Evolutionary conservation across 345 rosid species (phyloP), one percentile per base, ranked within the genome.

Genomic region (Gossypium sturtianum): DNA sequence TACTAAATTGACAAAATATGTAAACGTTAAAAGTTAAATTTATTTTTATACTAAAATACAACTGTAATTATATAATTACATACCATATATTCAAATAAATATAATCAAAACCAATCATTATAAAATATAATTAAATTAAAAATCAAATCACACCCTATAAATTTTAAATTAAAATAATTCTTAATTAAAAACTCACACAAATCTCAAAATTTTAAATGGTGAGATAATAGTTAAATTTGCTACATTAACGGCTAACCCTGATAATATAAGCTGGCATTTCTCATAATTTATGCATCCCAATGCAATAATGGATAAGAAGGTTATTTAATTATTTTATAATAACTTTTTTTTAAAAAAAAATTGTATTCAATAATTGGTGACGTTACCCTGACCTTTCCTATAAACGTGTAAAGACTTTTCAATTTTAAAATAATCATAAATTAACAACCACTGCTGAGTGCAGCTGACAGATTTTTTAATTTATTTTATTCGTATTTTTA

Each of bases 261-360:
- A 19, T 43, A 11, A 5, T n/a, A 19, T 29, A 74, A 71, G 79
- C 69, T 65, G 82, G 75, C 76, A 71, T 49, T 22, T 2, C 3
- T 22, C 41, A 9, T 66, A 49, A 51, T 38, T 64, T 56, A 65
- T 70, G 44, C 7, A 63, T 44, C 71, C 76, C 63, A 19, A 41
- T 71, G 70, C 65, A 60, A 51, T 51, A 20, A 47, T 49, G 76
- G 79, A 79, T 66, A 48, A 66, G 73, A 58, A 47, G 68, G 17
- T 3, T 11, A 4, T 51, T 51, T 51, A 13, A 0, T 13, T 51
- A 10, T 51, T 16, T 54, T 54, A 51, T 51, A 45, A 25, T 27
- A 27, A 27, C 0, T 29, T 29, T 27, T 27, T 25, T 27, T 27
- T 27, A 0, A 27, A 27, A 27, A 27, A 27, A 27, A 27, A 29